These are phyloP conservation scores for Primulina tabacum DNA, from an alignment of 257 asterid species.

Conservation along the genomic window DNA sequence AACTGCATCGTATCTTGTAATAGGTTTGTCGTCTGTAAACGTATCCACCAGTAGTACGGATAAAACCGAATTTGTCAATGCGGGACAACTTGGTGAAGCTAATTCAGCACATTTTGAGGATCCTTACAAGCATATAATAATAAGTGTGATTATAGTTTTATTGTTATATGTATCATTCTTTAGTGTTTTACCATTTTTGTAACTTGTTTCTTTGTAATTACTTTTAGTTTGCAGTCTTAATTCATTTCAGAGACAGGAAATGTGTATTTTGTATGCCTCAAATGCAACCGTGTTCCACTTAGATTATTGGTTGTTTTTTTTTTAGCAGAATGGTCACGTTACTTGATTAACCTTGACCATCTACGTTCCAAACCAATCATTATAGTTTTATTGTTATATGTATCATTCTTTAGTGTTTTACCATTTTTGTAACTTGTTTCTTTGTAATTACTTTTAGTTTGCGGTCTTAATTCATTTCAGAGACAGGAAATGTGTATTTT, in stretches of 20 bases:
- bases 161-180: slow-evolving; percentile 41
- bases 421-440: slow-evolving; percentile 34
- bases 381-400: slow-evolving; percentile 41
- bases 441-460: background rate
- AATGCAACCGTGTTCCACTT: no score
- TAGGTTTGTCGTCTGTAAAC: slow-evolving; percentile 69
- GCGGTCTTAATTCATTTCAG: background rate
- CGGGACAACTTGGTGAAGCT: slow-evolving; percentile 50
- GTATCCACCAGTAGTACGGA: slow-evolving; percentile 67
- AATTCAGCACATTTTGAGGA: slow-evolving; percentile 25
- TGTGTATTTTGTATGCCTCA: background rate
- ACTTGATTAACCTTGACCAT: no score
- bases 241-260: background rate
- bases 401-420: slow-evolving; percentile 33
- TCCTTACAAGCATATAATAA: slow-evolving; percentile 28
- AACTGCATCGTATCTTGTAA: background rate
- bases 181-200: slow-evolving; percentile 42
- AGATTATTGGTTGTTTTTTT: no score
- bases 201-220: background rate
- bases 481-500: background rate
- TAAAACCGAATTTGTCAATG: slow-evolving; percentile 61
- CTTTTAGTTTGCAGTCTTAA: no score
- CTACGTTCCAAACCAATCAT: background rate
- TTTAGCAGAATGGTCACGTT: no score
- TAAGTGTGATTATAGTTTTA: slow-evolving; percentile 27